phyloP scores from a whole-genome alignment of 2,329 filamentous ascomycete species.

The Aureobasidium sp. region DNA sequence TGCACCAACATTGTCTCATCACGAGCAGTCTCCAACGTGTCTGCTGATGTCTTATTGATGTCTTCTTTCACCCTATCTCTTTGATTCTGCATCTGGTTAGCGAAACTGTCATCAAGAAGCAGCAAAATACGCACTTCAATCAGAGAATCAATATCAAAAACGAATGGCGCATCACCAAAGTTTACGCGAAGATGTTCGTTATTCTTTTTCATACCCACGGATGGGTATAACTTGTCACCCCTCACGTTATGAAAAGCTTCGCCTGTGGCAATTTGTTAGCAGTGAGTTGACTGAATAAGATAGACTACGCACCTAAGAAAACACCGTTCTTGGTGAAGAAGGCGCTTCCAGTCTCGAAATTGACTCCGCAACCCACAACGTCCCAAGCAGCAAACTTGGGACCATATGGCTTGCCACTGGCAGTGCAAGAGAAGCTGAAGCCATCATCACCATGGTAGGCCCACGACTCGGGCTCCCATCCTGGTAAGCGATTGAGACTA shows the following conservation, averaged over 20 bases:
- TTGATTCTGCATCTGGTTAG: constrained; percentile 46
- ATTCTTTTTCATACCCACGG: constrained; percentile 59
- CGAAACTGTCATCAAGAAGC: neutral
- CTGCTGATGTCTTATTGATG: constrained; percentile 54
- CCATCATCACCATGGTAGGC: constrained; percentile 62
- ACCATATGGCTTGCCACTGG: constrained; percentile 51
- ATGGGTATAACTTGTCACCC: constrained; percentile 55
- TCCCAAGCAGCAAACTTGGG: constrained; percentile 53
- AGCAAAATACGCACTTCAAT: constrained; percentile 56
- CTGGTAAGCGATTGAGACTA: constrained; percentile 53
- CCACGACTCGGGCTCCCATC: constrained; percentile 60
- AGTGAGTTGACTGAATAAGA: neutral
- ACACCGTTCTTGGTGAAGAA: constrained; percentile 62
- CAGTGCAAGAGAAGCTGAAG: constrained; percentile 53
- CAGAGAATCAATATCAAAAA: constrained; percentile 84
- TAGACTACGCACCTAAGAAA: constrained; percentile 42
- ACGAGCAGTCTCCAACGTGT: constrained; percentile 54
- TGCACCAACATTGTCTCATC: constrained; percentile 75
- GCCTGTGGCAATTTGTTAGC: constrained; percentile 42
- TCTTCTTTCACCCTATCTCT: constrained; percentile 51
- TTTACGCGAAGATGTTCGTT: constrained; percentile 53
- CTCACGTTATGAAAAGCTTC: constrained; percentile 62
- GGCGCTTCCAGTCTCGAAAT: constrained; percentile 53
- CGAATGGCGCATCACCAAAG: constrained; percentile 66
- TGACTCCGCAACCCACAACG: constrained; percentile 58